Evolutionary conservation across 306 rosid genomes (phyloP).

Genomic region (Dalbergia cultrata): DNA sequence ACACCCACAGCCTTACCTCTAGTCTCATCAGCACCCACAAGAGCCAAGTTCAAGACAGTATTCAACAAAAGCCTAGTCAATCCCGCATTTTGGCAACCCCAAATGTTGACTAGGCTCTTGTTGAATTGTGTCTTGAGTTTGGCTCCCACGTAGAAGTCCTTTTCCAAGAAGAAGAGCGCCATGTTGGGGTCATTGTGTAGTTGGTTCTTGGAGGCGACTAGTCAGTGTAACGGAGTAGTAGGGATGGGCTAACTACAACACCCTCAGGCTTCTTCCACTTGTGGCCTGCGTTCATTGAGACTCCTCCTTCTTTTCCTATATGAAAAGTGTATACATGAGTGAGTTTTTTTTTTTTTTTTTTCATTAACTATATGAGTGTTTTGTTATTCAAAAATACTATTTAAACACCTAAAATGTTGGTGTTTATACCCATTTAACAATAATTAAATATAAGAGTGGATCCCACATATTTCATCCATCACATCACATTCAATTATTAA

Average conservation of each 20-base stretch:
- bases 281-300: conserved; percentile 53
- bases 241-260: conserved; percentile 56
- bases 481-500: too few relatives aligned
- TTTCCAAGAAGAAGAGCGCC: conserved; percentile 79
- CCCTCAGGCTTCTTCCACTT: conserved; percentile 67
- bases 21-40: conserved; percentile 63
- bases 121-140: conserved; percentile 62
- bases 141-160: conserved; percentile 54
- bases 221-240: too few relatives aligned
- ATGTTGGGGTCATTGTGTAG: conserved; percentile 62
- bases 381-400: too few relatives aligned
- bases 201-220: conserved; percentile 69
- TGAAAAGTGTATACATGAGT: background rate
- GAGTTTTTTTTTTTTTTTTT: too few relatives aligned
- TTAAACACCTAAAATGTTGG: too few relatives aligned
- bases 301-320: conserved; percentile 69
- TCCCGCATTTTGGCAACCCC: too few relatives aligned
- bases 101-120: conserved; percentile 18
- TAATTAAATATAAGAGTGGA: too few relatives aligned
- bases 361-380: too few relatives aligned
- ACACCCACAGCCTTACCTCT: conserved; percentile 73
- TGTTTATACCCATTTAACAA: too few relatives aligned
- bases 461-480: too few relatives aligned
- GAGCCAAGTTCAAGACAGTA: conserved; percentile 60
- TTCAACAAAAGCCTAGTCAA: too few relatives aligned